Conservation (phyloP, 129 eudicot species). For the Saposhnikovia divaricata region DNA sequence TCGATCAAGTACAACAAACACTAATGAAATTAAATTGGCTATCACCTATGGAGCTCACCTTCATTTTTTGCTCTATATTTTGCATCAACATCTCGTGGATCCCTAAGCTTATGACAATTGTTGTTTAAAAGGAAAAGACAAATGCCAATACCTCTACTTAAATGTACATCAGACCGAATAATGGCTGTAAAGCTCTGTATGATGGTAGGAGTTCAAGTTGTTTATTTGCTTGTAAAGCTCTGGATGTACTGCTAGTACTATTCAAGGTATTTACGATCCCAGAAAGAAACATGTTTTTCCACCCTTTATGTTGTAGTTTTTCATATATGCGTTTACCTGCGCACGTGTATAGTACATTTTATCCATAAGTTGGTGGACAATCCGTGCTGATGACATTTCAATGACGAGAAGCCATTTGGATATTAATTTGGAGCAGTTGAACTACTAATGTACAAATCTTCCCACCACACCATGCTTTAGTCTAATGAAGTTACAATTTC, state of each 20-base stretch:
- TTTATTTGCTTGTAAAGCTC: not conserved
- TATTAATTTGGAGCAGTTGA: not conserved
- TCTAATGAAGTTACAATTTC: not conserved
- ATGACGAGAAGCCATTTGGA: not conserved
- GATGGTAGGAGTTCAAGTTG: no score
- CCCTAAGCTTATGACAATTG: no score
- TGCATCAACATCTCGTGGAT: no score
- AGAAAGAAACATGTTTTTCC: not conserved
- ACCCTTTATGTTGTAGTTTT: not conserved
- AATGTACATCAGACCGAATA: no score
- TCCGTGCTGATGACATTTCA: not conserved
- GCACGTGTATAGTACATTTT: not conserved
- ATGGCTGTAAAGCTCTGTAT: no score
- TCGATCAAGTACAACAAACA: no score
- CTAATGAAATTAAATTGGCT: no score
- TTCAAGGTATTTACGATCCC: not conserved
- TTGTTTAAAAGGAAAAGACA: no score
- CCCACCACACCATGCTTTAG: conserved; percentile 1
- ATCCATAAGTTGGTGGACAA: not conserved
- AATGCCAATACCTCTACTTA: no score
- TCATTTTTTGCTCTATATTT: no score
- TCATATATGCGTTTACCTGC: no score
- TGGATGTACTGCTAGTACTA: not conserved
- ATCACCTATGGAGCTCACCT: no score
- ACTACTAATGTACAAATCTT: not conserved